These are phyloP conservation scores for Entoloma clypeatum DNA, from an alignment of 1,284 basidiomycete genomes.

Conservation along the genomic window DNA sequence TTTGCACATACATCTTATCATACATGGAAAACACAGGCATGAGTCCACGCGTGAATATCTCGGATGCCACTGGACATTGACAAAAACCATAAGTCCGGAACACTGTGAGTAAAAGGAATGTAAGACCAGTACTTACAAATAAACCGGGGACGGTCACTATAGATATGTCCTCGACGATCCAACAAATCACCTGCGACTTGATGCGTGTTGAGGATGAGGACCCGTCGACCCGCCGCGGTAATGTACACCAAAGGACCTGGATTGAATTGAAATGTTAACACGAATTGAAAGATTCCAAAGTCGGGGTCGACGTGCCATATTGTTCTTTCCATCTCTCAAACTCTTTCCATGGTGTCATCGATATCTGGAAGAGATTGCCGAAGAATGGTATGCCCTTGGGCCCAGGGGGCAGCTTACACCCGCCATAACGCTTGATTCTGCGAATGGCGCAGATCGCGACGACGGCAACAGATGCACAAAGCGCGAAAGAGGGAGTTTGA, in stretches of 20 bases:
- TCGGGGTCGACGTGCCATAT: constrained; percentile 1
- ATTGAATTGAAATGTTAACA: neutral
- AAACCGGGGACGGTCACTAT: constrained; percentile 2
- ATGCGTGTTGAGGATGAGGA: constrained; percentile 12
- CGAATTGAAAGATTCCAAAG: constrained; percentile 3
- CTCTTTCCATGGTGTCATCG: too few species aligned
- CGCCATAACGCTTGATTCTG: too few species aligned
- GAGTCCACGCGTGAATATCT: constrained; percentile 4
- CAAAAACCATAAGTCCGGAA: neutral
- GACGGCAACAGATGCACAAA: too few species aligned
- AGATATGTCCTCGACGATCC: constrained; percentile 9
- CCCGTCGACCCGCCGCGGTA: too few species aligned
- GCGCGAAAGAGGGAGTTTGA: too few species aligned
- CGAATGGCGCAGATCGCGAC: too few species aligned
- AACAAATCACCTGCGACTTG: constrained; percentile 9
- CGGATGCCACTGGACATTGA: neutral
- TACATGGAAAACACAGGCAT: neutral
- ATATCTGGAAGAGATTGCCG: constrained; percentile 5
- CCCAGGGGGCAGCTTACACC: constrained; percentile 6
- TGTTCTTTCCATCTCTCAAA: too few species aligned
- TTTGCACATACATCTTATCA: constrained; percentile 1
- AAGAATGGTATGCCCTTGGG: constrained; percentile 3
- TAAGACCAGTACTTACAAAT: constrained; percentile 3
- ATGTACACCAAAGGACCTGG: constrained; percentile 1
- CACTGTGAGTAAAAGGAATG: too few species aligned